phyloP scores from a whole-genome alignment of 768 basidiomycete species.

The Leucocoprinus sp. region DNA sequence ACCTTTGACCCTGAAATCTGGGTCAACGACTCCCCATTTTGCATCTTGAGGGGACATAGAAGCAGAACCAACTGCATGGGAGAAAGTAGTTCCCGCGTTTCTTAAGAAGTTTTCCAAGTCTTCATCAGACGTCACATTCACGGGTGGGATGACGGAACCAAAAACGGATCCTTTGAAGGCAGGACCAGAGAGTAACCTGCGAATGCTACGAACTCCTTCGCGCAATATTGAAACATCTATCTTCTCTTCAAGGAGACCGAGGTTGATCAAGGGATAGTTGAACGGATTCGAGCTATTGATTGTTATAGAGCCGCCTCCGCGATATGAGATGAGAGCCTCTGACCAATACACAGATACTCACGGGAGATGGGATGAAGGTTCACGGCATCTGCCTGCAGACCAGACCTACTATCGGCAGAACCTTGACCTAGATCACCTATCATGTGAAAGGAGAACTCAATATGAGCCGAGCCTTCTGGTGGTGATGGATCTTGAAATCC shows the following conservation, averaged over 20 bases:
- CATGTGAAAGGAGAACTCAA: constrained; percentile 13
- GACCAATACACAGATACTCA: background rate
- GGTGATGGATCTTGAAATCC: constrained; percentile 14
- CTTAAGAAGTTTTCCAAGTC: constrained; percentile 16
- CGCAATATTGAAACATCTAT: constrained; percentile 9
- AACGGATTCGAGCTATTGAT: constrained; percentile 7
- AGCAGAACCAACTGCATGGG: constrained; percentile 27
- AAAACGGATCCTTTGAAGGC: constrained; percentile 8
- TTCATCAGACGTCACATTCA: background rate
- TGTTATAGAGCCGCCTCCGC: constrained; percentile 8
- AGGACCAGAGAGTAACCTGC: constrained; percentile 6
- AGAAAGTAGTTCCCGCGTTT: constrained; percentile 8
- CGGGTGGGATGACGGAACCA: background rate
- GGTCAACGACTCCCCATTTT: constrained; percentile 27
- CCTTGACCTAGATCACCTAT: background rate
- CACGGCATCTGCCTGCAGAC: background rate
- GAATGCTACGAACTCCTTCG: constrained; percentile 12
- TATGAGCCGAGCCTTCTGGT: constrained; percentile 11
- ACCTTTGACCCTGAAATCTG: constrained; percentile 30
- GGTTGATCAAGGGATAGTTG: constrained; percentile 5
- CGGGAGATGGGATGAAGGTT: constrained; percentile 11
- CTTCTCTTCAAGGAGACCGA: constrained; percentile 5
- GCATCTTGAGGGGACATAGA: constrained; percentile 22
- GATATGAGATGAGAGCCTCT: background rate
- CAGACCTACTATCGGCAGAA: background rate